Evolutionary conservation across 2,329 filamentous ascomycete genomes (phyloP), one percentile per base, ranked within the genome.

Genomic region (Cordyceps cicadae): DNA sequence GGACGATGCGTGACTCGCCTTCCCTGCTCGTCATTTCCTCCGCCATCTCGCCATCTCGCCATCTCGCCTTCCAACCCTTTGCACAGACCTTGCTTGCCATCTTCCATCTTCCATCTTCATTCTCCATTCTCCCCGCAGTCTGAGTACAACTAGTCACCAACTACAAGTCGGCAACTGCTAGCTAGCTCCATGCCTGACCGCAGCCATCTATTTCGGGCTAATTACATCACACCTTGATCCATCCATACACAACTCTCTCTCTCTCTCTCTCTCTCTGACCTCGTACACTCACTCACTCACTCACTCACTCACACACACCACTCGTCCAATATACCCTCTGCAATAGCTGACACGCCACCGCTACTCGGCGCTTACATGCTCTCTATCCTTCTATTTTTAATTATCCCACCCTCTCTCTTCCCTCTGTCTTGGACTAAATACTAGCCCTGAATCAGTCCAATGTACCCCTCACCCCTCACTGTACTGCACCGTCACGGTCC

Each of bases 311-410:
- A 24, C 24, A 24, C 24, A 6, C 50, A 19, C 54, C 54, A 34
- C 34, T 3, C 34, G 21, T 29, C 29, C 29, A 45, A 50, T 34
- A 46, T 34, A 24, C 32, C 21, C 46, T 29, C 39, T 11, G 32
- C 24, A 32, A 41, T 29, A 34, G 32, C 34, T 32, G 24, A 29
- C 51, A 37, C 34, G 34, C n/a, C 43, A 41, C 15, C 24, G 12
- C n/a, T 46, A 12, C 24, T 53, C 46, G 63, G 65, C 65, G 64
- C 64, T 64, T 65, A 63, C 26, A 54, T 14, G 24, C 14, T 21
- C 52, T 8, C 15, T 43, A 43, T 37, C 32, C 46, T 59, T 39
- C 71, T 74, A 73, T 74, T 74, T 72, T 71, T 74, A 69, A 69
- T 71, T 70, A 67, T 65, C 64, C 68, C 70, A 60, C 58, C 64